Conservation (phyloP, 2,329 filamentous ascomycete genomes). For the Aspergillus awamori region DNA sequence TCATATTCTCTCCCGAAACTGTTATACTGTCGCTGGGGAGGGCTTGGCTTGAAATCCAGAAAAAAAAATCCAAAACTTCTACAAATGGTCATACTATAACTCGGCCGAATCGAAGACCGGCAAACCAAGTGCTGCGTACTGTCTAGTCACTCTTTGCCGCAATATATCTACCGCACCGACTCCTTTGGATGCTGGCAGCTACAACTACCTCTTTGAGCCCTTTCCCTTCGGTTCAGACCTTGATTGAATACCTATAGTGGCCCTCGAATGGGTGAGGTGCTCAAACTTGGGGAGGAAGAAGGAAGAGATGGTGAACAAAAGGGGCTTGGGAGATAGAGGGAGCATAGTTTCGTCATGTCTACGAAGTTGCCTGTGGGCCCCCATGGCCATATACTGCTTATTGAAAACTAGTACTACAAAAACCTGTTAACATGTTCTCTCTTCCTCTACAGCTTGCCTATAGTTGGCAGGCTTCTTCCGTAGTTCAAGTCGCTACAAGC, state of each 20-base stretch:
- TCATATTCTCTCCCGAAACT: not conserved
- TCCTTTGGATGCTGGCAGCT: not conserved
- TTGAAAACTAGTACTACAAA: not conserved
- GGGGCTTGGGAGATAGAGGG: not conserved
- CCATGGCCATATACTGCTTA: not conserved
- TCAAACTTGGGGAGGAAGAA: not conserved
- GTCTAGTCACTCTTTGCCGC: constrained; percentile 9
- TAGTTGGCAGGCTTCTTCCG: not conserved
- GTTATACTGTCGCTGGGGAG: not conserved
- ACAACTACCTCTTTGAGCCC: not conserved
- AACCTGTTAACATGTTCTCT: not conserved
- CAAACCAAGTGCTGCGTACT: not conserved
- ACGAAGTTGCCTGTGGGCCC: not conserved
- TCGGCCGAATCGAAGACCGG: not conserved
- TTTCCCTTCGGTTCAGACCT: not conserved
- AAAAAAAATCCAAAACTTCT: not conserved
- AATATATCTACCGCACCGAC: not conserved
- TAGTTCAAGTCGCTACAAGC: too few species aligned
- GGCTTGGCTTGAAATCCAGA: not conserved
- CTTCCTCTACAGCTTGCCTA: not conserved
- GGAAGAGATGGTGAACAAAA: not conserved
- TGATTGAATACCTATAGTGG: too few species aligned
- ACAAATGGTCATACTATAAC: not conserved
- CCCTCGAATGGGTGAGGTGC: not conserved
- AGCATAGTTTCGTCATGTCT: not conserved